Evolutionary conservation across 805 yeast genomes (phyloP), one percentile per base, ranked within the genome.

Genomic region (Brettanomyces nanus): DNA sequence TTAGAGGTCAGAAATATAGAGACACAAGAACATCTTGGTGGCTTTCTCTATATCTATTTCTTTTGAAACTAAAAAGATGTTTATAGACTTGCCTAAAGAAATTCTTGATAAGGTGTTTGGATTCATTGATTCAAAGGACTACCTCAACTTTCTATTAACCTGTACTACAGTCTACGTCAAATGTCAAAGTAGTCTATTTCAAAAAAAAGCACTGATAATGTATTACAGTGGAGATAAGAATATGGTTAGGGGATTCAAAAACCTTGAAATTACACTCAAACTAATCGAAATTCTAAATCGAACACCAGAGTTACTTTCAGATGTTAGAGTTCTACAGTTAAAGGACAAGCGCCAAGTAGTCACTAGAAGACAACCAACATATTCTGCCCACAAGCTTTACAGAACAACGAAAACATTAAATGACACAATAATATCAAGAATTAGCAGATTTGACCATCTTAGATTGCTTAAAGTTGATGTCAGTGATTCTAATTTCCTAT

Each of bases 91-190:
- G n/a, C 56, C 58, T 4, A 47, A 45, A 31, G 58, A 53, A 43
- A 31, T 53, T 18, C 38, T 53, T 23, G 58, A 52, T 29, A 44
- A 40, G 25, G 39, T 53, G 4, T 29, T 53, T 10, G 28, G 18
- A 3, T 31, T 35, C 25, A 22, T 48, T 4, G 40, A 37, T 11
- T 14, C 47, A 14, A 17, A 25, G 6, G 49, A 46, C 22, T 38
- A 37, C 15, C n/a, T 50, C 18, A 34, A 50, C 9, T 48, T 52
- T 36, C 30, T 52, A 11, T 36, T 47, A 3, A 41, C 42, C 6
- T 49, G 46, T 39, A 45, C 43, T 35, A 22, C 36, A 28, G 40
- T 52, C 25, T 44, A 50, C 37, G 14, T 38, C 4, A 47, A 42
- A 31, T 46, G 54, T 20, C 43, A 45, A 14, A 25, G 39, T 30